Percentiles rank a stretch among this genome's conserved stretches.
phyloP scores from a whole-genome alignment of 257 asterid genomes.

The Eucommia ulmoides region DNA sequence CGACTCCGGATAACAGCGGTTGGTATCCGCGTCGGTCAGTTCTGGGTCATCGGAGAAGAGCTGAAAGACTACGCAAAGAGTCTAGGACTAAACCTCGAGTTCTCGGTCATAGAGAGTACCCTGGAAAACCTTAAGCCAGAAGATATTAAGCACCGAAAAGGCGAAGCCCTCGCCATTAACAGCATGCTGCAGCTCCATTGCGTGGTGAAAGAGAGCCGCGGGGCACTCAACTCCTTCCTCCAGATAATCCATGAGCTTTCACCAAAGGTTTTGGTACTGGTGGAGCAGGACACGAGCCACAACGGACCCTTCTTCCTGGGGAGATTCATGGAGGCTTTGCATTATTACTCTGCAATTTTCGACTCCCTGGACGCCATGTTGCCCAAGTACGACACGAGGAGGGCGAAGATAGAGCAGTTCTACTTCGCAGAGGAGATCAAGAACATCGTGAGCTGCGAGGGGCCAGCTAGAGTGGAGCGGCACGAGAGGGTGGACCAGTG shows the following conservation, averaged over 20 bases:
- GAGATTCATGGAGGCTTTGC: conserved; percentile 1
- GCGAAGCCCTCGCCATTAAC: background rate
- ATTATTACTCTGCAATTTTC: background rate
- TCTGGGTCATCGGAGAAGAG: background rate
- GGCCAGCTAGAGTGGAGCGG: background rate
- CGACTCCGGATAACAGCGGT: background rate
- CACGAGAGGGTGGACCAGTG: conserved; percentile 1
- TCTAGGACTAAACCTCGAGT: background rate
- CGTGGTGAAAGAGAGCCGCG: background rate
- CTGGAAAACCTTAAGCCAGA: background rate
- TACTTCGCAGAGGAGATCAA: background rate
- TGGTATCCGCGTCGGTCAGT: background rate
- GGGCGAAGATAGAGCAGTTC: background rate
- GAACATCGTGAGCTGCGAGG: conserved; percentile 1
- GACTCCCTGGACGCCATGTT: background rate
- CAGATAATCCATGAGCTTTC: background rate
- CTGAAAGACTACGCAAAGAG: background rate
- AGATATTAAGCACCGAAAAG: background rate
- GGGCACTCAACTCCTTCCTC: background rate
- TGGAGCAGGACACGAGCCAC: background rate
- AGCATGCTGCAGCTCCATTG: background rate
- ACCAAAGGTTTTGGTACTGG: background rate
- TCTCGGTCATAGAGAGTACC: background rate
- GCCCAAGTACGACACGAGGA: background rate
- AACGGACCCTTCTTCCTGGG: background rate